Conservation (phyloP, 345 rosid species). For the Noccaea bulbosa region DNA sequence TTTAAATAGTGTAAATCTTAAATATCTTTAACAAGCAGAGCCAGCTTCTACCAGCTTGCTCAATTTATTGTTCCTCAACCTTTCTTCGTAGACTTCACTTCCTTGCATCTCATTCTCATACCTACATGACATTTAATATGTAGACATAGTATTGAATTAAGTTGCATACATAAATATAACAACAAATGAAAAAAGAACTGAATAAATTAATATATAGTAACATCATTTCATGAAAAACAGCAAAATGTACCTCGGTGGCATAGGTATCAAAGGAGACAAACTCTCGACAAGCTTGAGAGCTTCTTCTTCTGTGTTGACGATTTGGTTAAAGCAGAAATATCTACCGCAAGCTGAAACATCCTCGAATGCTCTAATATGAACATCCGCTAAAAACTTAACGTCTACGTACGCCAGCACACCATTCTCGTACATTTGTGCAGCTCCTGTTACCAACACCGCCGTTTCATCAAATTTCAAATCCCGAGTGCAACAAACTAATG, state of each 20-base stretch:
- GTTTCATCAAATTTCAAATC: constrained; percentile 4
- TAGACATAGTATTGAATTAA: constrained; percentile 10
- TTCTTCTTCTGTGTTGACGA: constrained; percentile 65
- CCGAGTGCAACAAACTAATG: background rate
- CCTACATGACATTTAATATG: constrained; percentile 47
- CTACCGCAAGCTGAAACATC: constrained; percentile 74
- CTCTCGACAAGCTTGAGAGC: constrained; percentile 63
- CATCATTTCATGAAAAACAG: constrained; percentile 5
- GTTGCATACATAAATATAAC: background rate
- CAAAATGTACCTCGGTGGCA: constrained; percentile 61
- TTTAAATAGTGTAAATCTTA: constrained; percentile 4
- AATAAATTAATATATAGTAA: background rate
- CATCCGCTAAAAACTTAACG: constrained; percentile 66
- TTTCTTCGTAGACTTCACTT: constrained; percentile 60
- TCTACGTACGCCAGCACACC: constrained; percentile 81
- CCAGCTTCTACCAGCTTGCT: constrained; percentile 74
- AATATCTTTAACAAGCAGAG: constrained; percentile 48
- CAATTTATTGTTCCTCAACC: constrained; percentile 72
- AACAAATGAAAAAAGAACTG: too few relatives aligned
- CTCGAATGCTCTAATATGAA: constrained; percentile 71
- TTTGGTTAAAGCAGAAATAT: constrained; percentile 84
- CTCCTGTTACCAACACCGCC: constrained; percentile 54
- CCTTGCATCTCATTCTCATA: constrained; percentile 59
- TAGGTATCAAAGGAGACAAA: constrained; percentile 72
- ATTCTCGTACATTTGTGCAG: constrained; percentile 84